Percentiles rank a stretch among this genome's conserved stretches.
These are phyloP conservation scores for Dactylorhiza incarnata DNA, from an alignment of 106 monocot species.

Conservation along the genomic window DNA sequence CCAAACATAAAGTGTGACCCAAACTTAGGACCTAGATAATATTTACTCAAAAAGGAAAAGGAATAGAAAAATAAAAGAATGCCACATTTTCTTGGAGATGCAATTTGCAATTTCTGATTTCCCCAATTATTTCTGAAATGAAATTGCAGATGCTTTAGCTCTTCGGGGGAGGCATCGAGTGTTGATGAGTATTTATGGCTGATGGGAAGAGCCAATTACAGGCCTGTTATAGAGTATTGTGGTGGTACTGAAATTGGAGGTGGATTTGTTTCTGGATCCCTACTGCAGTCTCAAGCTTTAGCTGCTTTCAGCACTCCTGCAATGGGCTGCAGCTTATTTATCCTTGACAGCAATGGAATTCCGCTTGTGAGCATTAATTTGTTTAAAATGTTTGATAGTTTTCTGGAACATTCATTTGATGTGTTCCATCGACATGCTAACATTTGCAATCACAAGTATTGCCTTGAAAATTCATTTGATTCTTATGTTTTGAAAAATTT, in stretches of 20 bases:
- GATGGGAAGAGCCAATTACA: slow-evolving; percentile 90
- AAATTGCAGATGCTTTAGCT: slow-evolving; percentile 77
- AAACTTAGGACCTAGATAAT: too few species aligned
- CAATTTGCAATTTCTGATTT: neutral
- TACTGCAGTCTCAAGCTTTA: slow-evolving; percentile 77
- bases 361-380: slow-evolving; percentile 62
- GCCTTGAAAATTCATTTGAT: too few species aligned
- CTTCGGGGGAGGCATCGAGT: slow-evolving; percentile 88
- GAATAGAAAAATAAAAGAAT: neutral
- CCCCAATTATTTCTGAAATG: neutral
- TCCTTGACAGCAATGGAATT: slow-evolving; percentile 61
- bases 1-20: too few species aligned
- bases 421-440: too few species aligned
- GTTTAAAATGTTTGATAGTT: neutral
- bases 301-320: slow-evolving; percentile 93
- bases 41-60: too few species aligned
- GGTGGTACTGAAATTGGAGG: slow-evolving; percentile 98
- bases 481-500: too few species aligned
- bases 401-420: neutral
- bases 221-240: slow-evolving; percentile 94
- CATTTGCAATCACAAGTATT: too few species aligned
- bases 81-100: neutral
- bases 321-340: slow-evolving; percentile 77
- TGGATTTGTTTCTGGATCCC: slow-evolving; percentile 77
- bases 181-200: slow-evolving; percentile 91